A percentile compares a stretch with the other conserved stretches of the same genome.
phyloP scores from a whole-genome alignment of 495 filamentous ascomycete species.

The Letharia columbiana region DNA sequence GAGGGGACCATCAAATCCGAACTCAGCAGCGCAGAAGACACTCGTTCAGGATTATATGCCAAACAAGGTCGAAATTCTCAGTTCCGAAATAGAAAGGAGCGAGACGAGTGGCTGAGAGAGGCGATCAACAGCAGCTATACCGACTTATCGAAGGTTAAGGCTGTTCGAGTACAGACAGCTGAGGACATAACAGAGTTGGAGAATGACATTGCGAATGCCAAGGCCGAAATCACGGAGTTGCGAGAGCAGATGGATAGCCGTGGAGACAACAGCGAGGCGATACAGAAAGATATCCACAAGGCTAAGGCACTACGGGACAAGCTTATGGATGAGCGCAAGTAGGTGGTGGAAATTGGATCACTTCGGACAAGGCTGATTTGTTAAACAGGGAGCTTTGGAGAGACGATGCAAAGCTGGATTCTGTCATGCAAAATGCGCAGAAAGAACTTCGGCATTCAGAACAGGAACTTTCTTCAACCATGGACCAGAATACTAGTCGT shows the following conservation, averaged over 20 bases:
- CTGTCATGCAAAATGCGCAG: constrained; percentile 62
- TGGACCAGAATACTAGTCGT: constrained; percentile 78
- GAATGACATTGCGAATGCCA: constrained; percentile 57
- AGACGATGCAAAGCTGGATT: constrained; percentile 79
- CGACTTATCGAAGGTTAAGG: constrained; percentile 67
- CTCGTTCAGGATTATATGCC: constrained; percentile 72
- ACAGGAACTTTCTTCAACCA: constrained; percentile 65
- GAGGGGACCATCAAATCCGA: constrained; percentile 60
- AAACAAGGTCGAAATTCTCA: constrained; percentile 89
- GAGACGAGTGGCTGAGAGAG: constrained; percentile 72
- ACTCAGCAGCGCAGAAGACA: constrained; percentile 66
- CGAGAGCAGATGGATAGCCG: constrained; percentile 70
- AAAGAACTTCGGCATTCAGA: constrained; percentile 69
- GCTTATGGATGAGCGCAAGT: constrained; percentile 79
- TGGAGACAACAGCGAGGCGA: constrained; percentile 57
- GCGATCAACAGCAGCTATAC: constrained; percentile 75
- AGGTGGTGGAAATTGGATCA: constrained; percentile 17
- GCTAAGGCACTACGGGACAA: constrained; percentile 76
- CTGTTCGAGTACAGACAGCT: constrained; percentile 68
- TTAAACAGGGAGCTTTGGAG: constrained; percentile 59
- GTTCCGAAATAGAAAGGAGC: constrained; percentile 79
- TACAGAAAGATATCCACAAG: constrained; percentile 62
- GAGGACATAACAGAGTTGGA: constrained; percentile 78
- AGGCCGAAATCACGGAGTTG: constrained; percentile 61
- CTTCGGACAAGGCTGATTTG: constrained; percentile 19